These are phyloP conservation scores for Musa beccarii DNA, from an alignment of 176 grass and related monocot genomes.

Conservation along the genomic window DNA sequence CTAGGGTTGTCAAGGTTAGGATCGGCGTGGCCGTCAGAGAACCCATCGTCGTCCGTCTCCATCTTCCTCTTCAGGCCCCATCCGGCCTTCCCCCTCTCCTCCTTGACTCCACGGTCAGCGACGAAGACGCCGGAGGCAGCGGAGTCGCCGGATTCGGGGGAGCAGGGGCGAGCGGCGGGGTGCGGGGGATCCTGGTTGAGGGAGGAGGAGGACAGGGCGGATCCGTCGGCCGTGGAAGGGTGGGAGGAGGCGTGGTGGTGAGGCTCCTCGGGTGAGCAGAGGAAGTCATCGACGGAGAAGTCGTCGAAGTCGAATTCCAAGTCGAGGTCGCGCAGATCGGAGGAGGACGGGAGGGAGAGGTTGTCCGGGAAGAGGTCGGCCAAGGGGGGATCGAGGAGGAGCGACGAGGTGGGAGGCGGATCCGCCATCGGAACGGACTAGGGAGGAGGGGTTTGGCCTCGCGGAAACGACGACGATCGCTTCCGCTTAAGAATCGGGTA, in stretches of 20 bases:
- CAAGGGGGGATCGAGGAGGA: too few species aligned
- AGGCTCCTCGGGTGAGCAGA: constrained; percentile 20
- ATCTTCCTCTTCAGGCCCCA: constrained; percentile 78
- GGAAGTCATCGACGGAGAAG: constrained; percentile 76
- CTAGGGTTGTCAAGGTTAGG: constrained; percentile 4
- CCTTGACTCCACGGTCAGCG: constrained; percentile 50
- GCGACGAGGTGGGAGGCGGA: too few species aligned
- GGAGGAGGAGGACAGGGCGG: constrained; percentile 30
- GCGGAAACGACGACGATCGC: too few species aligned
- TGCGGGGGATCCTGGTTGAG: constrained; percentile 18
- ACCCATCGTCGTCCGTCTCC: constrained; percentile 25
- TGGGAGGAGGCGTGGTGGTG: constrained; percentile 13
- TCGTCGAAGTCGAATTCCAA: constrained; percentile 57
- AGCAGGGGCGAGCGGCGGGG: constrained; percentile 26
- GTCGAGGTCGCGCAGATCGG: background rate
- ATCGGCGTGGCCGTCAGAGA: background rate
- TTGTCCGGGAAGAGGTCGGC: constrained; percentile 30
- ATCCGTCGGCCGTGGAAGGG: background rate
- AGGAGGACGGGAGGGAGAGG: constrained; percentile 22
- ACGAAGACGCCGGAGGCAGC: constrained; percentile 34
- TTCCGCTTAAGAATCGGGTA: too few species aligned
- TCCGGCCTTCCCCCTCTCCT: constrained; percentile 24
- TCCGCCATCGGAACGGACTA: too few species aligned
- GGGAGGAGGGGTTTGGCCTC: too few species aligned
- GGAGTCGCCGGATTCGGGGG: constrained; percentile 33